A percentile compares a stretch with the other conserved stretches of the same genome.
Conservation (phyloP, 2,329 filamentous ascomycete species). For the Alternaria gaisen region DNA sequence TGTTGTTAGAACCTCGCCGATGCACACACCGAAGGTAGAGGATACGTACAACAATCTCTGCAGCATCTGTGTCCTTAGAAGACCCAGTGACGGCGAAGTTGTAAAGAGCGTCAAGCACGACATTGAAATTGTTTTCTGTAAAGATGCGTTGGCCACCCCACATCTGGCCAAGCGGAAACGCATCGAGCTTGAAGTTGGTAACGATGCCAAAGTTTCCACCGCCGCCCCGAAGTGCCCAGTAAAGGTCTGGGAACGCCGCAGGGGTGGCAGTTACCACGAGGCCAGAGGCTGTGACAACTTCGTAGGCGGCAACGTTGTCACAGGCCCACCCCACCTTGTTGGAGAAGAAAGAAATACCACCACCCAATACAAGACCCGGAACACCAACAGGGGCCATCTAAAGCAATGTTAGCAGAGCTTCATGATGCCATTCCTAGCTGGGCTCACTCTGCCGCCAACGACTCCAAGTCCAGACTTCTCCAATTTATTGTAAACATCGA, state of each 20-base stretch:
- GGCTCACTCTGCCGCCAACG: conserved; percentile 42
- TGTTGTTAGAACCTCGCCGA: neutral
- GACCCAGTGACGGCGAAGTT: conserved; percentile 23
- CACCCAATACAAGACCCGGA: conserved; percentile 45
- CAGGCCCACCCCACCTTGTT: conserved; percentile 32
- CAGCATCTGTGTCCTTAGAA: conserved; percentile 33
- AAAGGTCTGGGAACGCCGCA: conserved; percentile 48
- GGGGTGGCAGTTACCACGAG: conserved; percentile 43
- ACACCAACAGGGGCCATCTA: conserved; percentile 41
- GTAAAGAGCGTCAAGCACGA: conserved; percentile 14
- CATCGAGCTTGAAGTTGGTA: conserved; percentile 35
- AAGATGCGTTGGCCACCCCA: conserved; percentile 26
- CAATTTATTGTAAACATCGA: conserved; percentile 43
- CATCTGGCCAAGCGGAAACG: conserved; percentile 17
- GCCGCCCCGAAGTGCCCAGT: conserved; percentile 48
- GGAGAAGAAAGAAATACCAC: conserved; percentile 35
- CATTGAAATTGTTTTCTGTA: conserved; percentile 21
- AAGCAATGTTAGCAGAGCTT: neutral
- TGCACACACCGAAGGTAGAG: conserved; percentile 17
- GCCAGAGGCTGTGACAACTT: conserved; percentile 50
- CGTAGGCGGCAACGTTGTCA: conserved; percentile 43
- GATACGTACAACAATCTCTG: conserved; percentile 30
- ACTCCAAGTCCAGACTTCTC: conserved; percentile 38
- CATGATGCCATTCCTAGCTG: conserved; percentile 30
- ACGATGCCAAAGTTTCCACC: conserved; percentile 47